phyloP scores from a whole-genome alignment of 2,329 filamentous ascomycete species.

The Bipolaris zeicola region DNA sequence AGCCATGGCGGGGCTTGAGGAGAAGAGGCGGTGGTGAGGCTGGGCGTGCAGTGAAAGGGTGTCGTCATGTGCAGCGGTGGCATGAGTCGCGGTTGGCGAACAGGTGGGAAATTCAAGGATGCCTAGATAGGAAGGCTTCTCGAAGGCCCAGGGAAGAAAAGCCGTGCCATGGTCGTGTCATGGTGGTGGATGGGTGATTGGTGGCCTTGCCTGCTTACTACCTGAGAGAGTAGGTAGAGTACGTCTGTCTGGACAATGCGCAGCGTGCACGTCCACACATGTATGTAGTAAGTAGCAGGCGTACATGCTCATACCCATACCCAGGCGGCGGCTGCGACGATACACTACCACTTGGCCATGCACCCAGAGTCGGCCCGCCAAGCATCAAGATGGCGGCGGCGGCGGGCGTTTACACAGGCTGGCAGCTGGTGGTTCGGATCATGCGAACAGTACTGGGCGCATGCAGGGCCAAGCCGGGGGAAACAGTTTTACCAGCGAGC shows the following conservation, averaged over 20 bases:
- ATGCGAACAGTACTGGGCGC: constrained; percentile 15
- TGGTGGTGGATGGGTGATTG: not conserved
- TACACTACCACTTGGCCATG: too few species aligned
- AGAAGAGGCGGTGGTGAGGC: constrained; percentile 2
- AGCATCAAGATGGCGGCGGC: too few species aligned
- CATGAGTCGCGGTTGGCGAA: constrained; percentile 30
- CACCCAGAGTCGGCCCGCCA: too few species aligned
- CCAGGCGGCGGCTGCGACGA: too few species aligned
- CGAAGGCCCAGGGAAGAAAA: constrained; percentile 17
- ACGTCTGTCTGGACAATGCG: too few species aligned
- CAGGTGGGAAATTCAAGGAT: constrained; percentile 19
- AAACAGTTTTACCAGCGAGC: constrained; percentile 5
- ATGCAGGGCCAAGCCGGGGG: constrained; percentile 17
- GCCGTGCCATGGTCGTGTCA: too few species aligned
- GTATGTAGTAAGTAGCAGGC: too few species aligned
- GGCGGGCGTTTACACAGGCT: constrained; percentile 36
- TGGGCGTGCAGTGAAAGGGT: constrained; percentile 22
- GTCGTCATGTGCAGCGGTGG: constrained; percentile 14
- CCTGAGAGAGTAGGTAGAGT: too few species aligned
- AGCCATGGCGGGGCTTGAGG: not conserved
- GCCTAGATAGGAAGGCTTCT: constrained; percentile 29
- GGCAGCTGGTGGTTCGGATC: constrained; percentile 35
- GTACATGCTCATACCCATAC: too few species aligned
- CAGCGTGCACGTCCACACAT: too few species aligned
- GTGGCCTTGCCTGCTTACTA: not conserved